Base-by-base conservation (phyloP, 306 rosid species). In the Citrullus mucosospermus region DNA sequence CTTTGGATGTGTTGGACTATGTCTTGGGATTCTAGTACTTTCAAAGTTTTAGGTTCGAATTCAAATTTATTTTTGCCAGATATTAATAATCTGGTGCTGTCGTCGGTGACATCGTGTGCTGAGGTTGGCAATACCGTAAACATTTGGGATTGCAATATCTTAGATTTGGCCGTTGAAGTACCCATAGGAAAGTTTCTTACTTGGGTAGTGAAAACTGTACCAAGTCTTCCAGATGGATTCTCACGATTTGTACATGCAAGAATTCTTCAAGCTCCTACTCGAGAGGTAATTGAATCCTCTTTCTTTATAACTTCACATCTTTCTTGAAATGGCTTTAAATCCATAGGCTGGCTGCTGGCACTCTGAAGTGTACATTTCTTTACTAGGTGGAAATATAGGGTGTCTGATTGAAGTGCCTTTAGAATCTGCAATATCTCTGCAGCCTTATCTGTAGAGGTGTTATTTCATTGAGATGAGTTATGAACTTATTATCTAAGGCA, bases 1-100 rank as follows among this genome's bases (percentile, higher is more conserved):
- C 87, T 94, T 75, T 85, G 86, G 69, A 72, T 87, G 81, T 94
- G 95, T 85, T 94, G 97, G 98, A 84, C 65, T 83, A 83, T 92
- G 92, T 81, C 80, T 8, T 92, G 91, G 94, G 83, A 81, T 83
- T 71, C 78, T 82, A 82, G 89, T 63, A 82, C 73, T 77, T 82
- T 9, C 81, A 87, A 83, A 68, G 30, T 60, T 71, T 55, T 82
- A 0, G 74, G 75, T 12, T 79, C 77, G 80, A 85, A 83, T 53
- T 78, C 67, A 39, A 75, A 59, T 78, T 65, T 87, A 4, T 80
- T 79, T 75, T 77, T 90, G 8, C 96, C 95, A 0, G 92, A 94
- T 87, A 54, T 94, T 63, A 87, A 69, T 84, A 93, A 89, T 83
- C 71, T 92, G 83, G 90, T 88, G 22, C 62, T 87, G 9, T 90